Evolutionary conservation across 495 filamentous ascomycete genomes (phyloP).

Genomic region (Cenococcum geophilum): DNA sequence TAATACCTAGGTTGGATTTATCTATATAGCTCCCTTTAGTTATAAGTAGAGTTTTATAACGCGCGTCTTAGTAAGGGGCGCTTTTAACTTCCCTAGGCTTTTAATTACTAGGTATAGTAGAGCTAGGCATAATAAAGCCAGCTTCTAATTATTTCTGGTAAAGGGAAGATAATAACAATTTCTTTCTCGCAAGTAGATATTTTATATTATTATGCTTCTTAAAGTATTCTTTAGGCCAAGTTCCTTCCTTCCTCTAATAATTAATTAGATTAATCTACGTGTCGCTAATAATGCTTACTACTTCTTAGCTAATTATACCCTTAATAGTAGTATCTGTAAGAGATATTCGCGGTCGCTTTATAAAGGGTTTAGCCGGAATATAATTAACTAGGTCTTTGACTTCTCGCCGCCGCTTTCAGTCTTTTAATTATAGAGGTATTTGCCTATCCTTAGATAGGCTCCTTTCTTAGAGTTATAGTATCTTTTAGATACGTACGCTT

Average conservation of each 20-base stretch:
- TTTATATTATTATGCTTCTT: slow-evolving; percentile 25
- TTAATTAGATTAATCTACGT: slow-evolving; percentile 16
- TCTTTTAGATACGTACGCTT: too few relatives aligned
- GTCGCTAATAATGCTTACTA: slow-evolving; percentile 7
- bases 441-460: too few relatives aligned
- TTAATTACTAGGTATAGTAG: slow-evolving; percentile 41
- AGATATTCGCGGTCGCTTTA: slow-evolving; percentile 19
- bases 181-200: slow-evolving; percentile 37
- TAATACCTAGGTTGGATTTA: too few relatives aligned
- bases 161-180: slow-evolving; percentile 34
- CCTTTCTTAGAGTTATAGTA: too few relatives aligned
- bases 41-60: neutral
- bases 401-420: slow-evolving; percentile 19
- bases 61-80: slow-evolving; percentile 35
- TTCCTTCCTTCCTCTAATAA: slow-evolving; percentile 30
- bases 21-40: neutral
- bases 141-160: slow-evolving; percentile 38
- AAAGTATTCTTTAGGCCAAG: slow-evolving; percentile 37
- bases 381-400: slow-evolving; percentile 6
- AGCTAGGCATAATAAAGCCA: slow-evolving; percentile 23
- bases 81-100: slow-evolving; percentile 41
- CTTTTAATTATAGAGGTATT: slow-evolving; percentile 3
- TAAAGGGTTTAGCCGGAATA: neutral
- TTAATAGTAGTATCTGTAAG: slow-evolving; percentile 3
- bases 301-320: slow-evolving; percentile 3